Evolutionary conservation across 805 yeast species (phyloP).

Genomic region (Barnettozyma californica): DNA sequence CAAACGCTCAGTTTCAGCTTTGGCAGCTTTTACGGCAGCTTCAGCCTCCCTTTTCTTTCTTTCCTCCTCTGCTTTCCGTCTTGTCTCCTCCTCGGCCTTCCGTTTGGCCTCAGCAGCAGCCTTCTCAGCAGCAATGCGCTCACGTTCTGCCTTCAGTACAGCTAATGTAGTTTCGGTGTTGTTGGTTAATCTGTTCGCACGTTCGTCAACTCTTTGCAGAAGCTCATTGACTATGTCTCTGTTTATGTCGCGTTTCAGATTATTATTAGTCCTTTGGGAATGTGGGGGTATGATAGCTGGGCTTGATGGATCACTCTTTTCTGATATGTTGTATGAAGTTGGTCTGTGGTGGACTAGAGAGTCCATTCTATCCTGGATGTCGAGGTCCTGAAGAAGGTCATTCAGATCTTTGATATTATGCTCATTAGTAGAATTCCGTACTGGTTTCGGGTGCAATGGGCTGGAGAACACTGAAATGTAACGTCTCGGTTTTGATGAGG

Average conservation of each 20-base stretch:
- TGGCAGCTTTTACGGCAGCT: conserved; percentile 8
- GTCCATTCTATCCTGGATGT: conserved; percentile 15
- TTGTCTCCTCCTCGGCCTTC: conserved; percentile 12
- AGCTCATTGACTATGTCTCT: neutral
- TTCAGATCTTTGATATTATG: conserved; percentile 2
- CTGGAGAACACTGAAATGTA: neutral
- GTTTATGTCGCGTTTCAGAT: neutral
- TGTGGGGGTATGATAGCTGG: neutral
- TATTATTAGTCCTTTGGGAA: neutral
- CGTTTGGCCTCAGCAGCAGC: conserved; percentile 6
- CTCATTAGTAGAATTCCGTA: neutral
- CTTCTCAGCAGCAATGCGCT: conserved; percentile 16
- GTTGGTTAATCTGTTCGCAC: neutral
- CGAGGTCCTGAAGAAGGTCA: conserved; percentile 16
- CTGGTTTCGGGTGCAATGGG: neutral
- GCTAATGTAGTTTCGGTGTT: neutral
- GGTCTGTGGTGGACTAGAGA: conserved; percentile 4
- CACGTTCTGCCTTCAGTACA: conserved; percentile 4
- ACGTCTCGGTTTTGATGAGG: neutral
- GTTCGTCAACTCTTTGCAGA: neutral
- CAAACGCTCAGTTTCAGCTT: conserved; percentile 1
- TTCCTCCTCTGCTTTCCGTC: conserved; percentile 23
- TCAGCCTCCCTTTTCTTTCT: conserved; percentile 19
- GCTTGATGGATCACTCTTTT: too few relatives aligned
- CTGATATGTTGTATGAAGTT: neutral